These are phyloP conservation scores for Vaccinium macrocarpon DNA, from an alignment of 148 eudicot species.

Conservation along the genomic window DNA sequence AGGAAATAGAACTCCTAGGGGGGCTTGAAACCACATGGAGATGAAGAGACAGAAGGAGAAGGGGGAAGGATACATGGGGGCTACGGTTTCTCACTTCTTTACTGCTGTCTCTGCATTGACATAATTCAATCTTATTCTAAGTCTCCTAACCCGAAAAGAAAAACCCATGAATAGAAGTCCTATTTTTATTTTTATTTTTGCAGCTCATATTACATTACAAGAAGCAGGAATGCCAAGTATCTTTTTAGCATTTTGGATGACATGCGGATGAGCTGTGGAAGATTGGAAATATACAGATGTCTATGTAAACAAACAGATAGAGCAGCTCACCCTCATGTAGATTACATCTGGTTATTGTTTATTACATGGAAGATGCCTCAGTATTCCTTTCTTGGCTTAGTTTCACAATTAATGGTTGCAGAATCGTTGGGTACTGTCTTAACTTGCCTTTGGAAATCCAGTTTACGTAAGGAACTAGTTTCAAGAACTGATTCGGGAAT, in stretches of 20 bases:
- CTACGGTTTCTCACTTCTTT: background rate
- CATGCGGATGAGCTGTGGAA: background rate
- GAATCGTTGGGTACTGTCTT: background rate
- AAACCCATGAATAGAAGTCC: background rate
- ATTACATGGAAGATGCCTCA: background rate
- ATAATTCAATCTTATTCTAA: background rate
- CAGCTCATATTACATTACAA: background rate
- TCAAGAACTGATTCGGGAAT: background rate
- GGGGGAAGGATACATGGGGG: background rate
- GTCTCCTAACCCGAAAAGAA: background rate
- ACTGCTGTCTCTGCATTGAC: background rate
- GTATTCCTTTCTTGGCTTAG: background rate
- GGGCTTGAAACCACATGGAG: background rate
- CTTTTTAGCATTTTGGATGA: background rate
- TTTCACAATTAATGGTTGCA: background rate
- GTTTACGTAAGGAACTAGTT: background rate
- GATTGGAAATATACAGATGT: background rate
- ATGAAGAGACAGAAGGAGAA: background rate
- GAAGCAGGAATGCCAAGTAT: background rate
- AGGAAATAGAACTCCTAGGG: background rate
- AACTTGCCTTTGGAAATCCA: constrained; percentile 1
- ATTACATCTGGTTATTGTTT: background rate
- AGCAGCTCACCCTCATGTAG: background rate
- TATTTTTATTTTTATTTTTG: background rate
- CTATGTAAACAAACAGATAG: background rate